phyloP scores from a whole-genome alignment of 371 early-diverging fungal genomes.

The Lichtheimia ornata region DNA sequence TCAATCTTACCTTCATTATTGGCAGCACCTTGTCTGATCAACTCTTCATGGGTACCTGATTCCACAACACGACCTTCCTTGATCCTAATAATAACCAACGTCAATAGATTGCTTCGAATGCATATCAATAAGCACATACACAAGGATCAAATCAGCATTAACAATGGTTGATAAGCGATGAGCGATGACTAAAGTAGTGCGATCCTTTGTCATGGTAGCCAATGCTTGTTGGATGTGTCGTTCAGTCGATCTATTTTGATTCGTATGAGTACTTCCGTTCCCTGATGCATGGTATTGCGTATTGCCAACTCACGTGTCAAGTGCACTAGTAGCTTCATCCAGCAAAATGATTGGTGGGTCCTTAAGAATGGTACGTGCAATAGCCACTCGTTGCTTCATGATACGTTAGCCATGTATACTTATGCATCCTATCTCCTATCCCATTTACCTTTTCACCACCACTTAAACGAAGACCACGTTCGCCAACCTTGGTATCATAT shows the following conservation, averaged over 20 bases:
- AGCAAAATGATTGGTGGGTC: constrained; percentile 77
- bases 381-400: constrained; percentile 64
- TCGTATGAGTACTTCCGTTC: background rate
- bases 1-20: background rate
- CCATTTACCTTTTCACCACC: constrained; percentile 92
- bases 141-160: constrained; percentile 79
- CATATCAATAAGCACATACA: constrained; percentile 23
- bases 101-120: background rate
- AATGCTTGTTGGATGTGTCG: constrained; percentile 75
- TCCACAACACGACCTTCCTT: constrained; percentile 85
- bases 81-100: constrained; percentile 25
- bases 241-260: constrained; percentile 43
- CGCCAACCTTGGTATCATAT: constrained; percentile 94
- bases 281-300: no score
- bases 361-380: constrained; percentile 87
- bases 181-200: constrained; percentile 95
- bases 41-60: constrained; percentile 84
- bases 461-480: constrained; percentile 88
- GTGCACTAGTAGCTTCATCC: constrained; percentile 77
- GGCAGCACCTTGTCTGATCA: constrained; percentile 46
- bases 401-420: no score
- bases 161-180: constrained; percentile 88
- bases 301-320: constrained; percentile 41
- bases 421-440: no score
- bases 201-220: constrained; percentile 65